phyloP scores from a whole-genome alignment of 768 basidiomycete species.

The Steccherinum ochraceum region DNA sequence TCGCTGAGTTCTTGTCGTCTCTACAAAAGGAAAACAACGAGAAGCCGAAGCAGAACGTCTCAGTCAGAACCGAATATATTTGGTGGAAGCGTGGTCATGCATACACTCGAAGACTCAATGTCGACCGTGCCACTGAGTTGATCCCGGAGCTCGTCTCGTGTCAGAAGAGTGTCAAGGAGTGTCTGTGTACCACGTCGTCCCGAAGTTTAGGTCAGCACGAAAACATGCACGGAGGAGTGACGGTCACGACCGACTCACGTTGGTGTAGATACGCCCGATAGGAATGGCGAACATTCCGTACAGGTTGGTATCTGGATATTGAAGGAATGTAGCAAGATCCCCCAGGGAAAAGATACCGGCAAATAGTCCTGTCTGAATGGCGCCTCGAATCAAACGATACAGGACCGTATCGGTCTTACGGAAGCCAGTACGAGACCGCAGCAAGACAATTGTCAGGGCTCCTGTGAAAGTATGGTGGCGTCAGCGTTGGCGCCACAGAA shows the following conservation, averaged over 20 bases:
- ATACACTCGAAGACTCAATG: slow-evolving; percentile 9
- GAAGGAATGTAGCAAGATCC: slow-evolving; percentile 35
- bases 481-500: neutral
- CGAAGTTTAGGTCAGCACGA: neutral
- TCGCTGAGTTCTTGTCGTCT: neutral
- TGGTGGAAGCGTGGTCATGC: neutral
- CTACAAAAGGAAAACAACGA: neutral
- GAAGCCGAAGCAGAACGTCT: neutral
- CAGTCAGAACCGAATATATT: neutral
- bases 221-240: neutral
- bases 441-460: slow-evolving; percentile 26
- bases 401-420: slow-evolving; percentile 45
- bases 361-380: slow-evolving; percentile 49
- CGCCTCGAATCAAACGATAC: slow-evolving; percentile 47
- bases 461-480: slow-evolving; percentile 13
- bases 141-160: slow-evolving; percentile 30
- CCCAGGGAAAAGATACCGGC: slow-evolving; percentile 45
- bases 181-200: slow-evolving; percentile 27
- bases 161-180: slow-evolving; percentile 37
- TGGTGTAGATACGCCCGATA: slow-evolving; percentile 38
- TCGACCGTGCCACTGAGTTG: slow-evolving; percentile 11
- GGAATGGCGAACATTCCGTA: slow-evolving; percentile 35
- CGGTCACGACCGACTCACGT: slow-evolving; percentile 26
- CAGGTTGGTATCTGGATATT: slow-evolving; percentile 22
- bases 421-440: slow-evolving; percentile 44